Percentiles rank a stretch among this genome's conserved stretches.
Conservation (phyloP, 441 rosid species). For the Erodium moschatum region DNA sequence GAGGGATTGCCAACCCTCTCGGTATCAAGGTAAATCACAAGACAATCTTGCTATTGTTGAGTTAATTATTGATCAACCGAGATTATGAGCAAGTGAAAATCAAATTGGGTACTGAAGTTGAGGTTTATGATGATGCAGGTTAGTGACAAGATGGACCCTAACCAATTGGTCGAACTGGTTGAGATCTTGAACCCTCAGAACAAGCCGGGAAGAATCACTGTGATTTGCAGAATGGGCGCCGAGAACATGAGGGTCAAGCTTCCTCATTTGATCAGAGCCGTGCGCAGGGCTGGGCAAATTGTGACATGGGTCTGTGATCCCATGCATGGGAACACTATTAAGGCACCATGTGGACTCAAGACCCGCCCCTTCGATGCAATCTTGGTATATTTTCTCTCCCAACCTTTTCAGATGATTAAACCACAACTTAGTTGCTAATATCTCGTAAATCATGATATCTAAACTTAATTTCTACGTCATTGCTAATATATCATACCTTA, state of each 20-base stretch:
- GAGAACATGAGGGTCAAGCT: too few species aligned
- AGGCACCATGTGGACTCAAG: conserved; percentile 21
- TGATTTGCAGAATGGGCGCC: too few species aligned
- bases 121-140: conserved; percentile 6
- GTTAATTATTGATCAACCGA: too few species aligned
- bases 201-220: conserved; percentile 22
- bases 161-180: conserved; percentile 15
- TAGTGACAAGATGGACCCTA: conserved; percentile 24
- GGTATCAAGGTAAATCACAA: conserved; percentile 18
- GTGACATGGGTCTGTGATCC: too few species aligned
- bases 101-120: not conserved
- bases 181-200: conserved; percentile 18
- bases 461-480: too few species aligned
- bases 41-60: not conserved
- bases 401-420: not conserved
- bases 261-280: too few species aligned
- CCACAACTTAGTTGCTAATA: not conserved
- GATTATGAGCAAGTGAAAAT: not conserved
- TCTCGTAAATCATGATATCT: too few species aligned
- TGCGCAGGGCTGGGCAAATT: too few species aligned
- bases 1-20: conserved; percentile 19
- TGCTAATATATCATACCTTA: too few species aligned
- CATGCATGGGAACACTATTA: conserved; percentile 18
- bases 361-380: conserved; percentile 21
- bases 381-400: conserved; percentile 10